phyloP scores from a whole-genome alignment of 495 filamentous ascomycete genomes.

The Coniosporium apollinis region DNA sequence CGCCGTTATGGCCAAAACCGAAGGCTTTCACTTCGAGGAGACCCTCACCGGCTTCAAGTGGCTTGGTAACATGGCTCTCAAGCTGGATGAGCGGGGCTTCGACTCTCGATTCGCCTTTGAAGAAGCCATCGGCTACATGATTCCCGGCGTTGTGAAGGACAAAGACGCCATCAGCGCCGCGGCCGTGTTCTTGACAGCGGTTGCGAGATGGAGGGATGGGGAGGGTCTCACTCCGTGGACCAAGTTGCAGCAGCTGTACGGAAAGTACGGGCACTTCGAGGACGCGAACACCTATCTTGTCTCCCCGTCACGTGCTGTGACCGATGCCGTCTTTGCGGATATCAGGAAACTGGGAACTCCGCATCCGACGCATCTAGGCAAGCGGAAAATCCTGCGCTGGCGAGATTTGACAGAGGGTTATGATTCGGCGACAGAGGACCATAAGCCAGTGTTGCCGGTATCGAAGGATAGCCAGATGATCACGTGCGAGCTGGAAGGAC shows the following conservation, averaged over 20 bases:
- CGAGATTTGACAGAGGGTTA: slow-evolving; percentile 50
- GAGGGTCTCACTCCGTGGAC: slow-evolving; percentile 39
- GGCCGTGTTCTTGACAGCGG: slow-evolving; percentile 43
- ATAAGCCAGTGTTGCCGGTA: slow-evolving; percentile 41
- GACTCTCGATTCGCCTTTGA: slow-evolving; percentile 47
- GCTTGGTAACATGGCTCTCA: slow-evolving; percentile 32
- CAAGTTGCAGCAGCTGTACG: slow-evolving; percentile 45
- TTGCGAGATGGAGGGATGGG: slow-evolving; percentile 32
- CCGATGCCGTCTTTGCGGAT: slow-evolving; percentile 34
- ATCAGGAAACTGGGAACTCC: slow-evolving; percentile 34
- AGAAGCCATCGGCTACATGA: slow-evolving; percentile 65
- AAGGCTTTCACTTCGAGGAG: slow-evolving; percentile 42
- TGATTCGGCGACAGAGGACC: slow-evolving; percentile 38
- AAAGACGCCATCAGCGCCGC: slow-evolving; percentile 58
- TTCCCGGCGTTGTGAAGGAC: slow-evolving; percentile 45
- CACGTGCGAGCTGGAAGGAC: slow-evolving; percentile 42
- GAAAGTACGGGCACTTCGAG: slow-evolving; percentile 46
- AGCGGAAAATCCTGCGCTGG: slow-evolving; percentile 40
- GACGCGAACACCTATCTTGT: slow-evolving; percentile 53
- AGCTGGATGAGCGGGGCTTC: slow-evolving; percentile 23
- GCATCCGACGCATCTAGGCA: slow-evolving; percentile 29
- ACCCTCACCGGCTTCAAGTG: slow-evolving; percentile 66
- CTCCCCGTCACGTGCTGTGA: slow-evolving; percentile 37
- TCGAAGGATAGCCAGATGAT: slow-evolving; percentile 50
- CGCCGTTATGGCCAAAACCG: slow-evolving; percentile 35